These are phyloP conservation scores for Paraphoma sp. DNA, from an alignment of 2,329 filamentous ascomycete species.

Conservation along the genomic window DNA sequence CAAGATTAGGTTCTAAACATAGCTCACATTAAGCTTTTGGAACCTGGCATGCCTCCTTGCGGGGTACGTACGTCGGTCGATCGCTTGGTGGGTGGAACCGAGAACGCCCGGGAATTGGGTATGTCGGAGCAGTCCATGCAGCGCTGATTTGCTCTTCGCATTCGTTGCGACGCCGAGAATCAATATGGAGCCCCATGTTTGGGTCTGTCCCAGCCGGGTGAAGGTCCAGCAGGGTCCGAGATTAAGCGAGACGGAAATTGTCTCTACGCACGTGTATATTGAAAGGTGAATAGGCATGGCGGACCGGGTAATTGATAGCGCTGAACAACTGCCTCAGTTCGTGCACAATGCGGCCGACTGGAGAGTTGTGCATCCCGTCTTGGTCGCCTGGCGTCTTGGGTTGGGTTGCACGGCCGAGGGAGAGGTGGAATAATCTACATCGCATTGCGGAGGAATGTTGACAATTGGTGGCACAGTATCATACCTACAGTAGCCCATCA, in stretches of 20 bases:
- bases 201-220: neutral
- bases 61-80: slow-evolving; percentile 1
- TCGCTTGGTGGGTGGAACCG: neutral
- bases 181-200: neutral
- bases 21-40: neutral
- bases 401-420: neutral
- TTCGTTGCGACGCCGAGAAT: neutral
- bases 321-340: neutral
- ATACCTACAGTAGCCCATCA: neutral
- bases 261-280: neutral
- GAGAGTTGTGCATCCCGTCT: neutral
- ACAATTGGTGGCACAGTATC: neutral
- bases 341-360: neutral
- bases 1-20: slow-evolving; percentile 1
- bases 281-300: slow-evolving; percentile 11
- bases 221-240: neutral
- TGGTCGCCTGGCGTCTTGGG: neutral
- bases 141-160: neutral
- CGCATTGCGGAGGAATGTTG: slow-evolving; percentile 1
- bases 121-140: neutral
- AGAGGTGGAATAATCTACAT: neutral
- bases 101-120: neutral
- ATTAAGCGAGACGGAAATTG: slow-evolving; percentile 10
- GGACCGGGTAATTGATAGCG: slow-evolving; percentile 16
- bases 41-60: neutral